These are phyloP conservation scores for Pseudogymnoascus sp. DNA, from an alignment of 2,329 filamentous ascomycete species.

Conservation along the genomic window DNA sequence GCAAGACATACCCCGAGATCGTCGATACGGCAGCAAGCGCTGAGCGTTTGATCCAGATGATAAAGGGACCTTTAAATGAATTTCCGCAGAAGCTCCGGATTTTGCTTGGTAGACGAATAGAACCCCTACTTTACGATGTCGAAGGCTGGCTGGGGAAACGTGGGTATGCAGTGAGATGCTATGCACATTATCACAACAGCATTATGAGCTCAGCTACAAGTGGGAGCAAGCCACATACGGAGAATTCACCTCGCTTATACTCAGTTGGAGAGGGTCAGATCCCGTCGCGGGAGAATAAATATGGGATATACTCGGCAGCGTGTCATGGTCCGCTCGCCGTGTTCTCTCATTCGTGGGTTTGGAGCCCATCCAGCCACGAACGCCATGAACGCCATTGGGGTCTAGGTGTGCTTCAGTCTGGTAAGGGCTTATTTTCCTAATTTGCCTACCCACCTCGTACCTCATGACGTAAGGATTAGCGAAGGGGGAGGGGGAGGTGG, in stretches of 20 bases:
- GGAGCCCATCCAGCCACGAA: neutral
- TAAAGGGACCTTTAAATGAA: neutral
- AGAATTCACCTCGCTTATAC: neutral
- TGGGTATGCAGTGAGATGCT: neutral
- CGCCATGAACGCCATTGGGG: neutral
- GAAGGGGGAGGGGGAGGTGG: neutral
- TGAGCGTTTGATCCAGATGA: neutral
- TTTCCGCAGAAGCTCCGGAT: neutral
- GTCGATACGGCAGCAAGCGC: neutral
- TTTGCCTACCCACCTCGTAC: neutral
- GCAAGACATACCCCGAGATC: neutral
- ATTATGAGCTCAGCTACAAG: neutral
- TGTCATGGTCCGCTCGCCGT: neutral
- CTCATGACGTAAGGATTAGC: conserved; percentile 3
- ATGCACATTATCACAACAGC: conserved; percentile 1
- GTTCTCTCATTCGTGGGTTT: neutral
- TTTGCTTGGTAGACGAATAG: neutral
- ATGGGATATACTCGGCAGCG: neutral
- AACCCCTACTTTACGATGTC: neutral
- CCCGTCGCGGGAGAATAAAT: neutral
- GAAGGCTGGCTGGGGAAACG: neutral
- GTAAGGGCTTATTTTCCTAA: conserved; percentile 6
- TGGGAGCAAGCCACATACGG: neutral
- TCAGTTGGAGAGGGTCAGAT: neutral
- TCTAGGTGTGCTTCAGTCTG: conserved; percentile 4